phyloP scores from a whole-genome alignment of 148 eudicot genomes.

The Vaccinium myrtillus region DNA sequence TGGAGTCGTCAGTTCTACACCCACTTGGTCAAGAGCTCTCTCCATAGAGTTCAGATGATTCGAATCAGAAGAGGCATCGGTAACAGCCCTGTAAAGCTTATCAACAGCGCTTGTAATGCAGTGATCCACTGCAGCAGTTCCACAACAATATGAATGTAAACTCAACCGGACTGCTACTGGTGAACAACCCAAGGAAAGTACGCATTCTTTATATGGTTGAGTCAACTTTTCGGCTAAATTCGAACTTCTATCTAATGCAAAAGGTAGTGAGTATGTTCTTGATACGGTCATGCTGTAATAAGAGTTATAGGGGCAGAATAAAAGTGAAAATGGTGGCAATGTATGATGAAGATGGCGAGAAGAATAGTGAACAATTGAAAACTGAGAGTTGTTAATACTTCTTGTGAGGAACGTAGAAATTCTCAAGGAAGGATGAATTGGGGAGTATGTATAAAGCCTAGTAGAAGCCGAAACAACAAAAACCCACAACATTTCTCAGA shows the following conservation, averaged over 20 bases:
- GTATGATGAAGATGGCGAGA: background rate
- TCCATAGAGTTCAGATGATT: slow-evolving; percentile 44
- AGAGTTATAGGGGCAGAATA: background rate
- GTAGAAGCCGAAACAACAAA: background rate
- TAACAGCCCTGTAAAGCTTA: slow-evolving; percentile 36
- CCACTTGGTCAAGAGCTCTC: slow-evolving; percentile 42
- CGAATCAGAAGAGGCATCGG: slow-evolving; percentile 33
- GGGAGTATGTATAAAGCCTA: background rate
- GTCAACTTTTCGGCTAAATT: background rate
- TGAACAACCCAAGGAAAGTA: slow-evolving; percentile 1
- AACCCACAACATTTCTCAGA: background rate
- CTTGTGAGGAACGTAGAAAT: background rate
- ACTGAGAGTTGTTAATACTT: background rate
- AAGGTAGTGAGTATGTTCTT: background rate
- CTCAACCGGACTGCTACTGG: background rate
- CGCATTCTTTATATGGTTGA: background rate
- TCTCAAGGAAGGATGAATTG: background rate
- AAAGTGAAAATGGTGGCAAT: background rate
- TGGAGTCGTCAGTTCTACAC: slow-evolving; percentile 44
- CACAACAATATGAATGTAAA: slow-evolving; percentile 1
- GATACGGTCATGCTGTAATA: background rate
- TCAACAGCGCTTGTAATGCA: slow-evolving; percentile 27
- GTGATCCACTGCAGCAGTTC: slow-evolving; percentile 7
- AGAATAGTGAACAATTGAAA: background rate
- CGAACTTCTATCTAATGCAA: background rate